A percentile compares a stretch with the other conserved stretches of the same genome.
phyloP scores from a whole-genome alignment of 148 eudicot genomes.

The Rhododendron kiyosumense region DNA sequence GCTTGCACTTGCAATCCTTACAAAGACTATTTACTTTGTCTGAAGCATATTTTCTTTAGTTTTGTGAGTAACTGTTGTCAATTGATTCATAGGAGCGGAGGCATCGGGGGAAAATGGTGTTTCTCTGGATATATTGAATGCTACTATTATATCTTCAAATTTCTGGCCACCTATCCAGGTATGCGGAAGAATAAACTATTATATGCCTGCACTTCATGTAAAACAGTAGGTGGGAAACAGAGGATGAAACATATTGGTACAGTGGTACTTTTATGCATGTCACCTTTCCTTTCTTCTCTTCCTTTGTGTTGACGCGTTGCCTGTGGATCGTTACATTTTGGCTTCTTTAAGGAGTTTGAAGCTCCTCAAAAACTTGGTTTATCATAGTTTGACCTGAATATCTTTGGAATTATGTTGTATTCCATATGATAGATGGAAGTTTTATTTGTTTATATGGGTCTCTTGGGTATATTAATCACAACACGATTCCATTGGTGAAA shows the following conservation, averaged over 20 bases:
- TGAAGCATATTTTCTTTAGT: background rate
- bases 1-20: background rate
- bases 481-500: background rate
- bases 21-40: background rate
- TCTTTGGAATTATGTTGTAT: background rate
- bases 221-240: background rate
- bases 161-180: constrained; percentile 99
- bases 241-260: background rate
- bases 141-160: constrained; percentile 90
- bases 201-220: background rate
- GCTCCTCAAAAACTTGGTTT: background rate
- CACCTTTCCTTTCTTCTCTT: background rate
- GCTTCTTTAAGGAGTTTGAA: background rate
- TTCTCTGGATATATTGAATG: constrained; percentile 57
- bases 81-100: constrained; percentile 38
- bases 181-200: constrained; percentile 7
- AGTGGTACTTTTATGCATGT: background rate
- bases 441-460: background rate
- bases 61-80: constrained; percentile 2
- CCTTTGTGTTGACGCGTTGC: background rate
- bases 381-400: background rate
- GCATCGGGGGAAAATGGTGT: constrained; percentile 32
- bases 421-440: background rate
- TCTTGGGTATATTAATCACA: background rate
- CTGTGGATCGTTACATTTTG: background rate